These are phyloP conservation scores for Phytophthora vignae DNA, from an alignment of 352 stramenopile species.

Conservation along the genomic window DNA sequence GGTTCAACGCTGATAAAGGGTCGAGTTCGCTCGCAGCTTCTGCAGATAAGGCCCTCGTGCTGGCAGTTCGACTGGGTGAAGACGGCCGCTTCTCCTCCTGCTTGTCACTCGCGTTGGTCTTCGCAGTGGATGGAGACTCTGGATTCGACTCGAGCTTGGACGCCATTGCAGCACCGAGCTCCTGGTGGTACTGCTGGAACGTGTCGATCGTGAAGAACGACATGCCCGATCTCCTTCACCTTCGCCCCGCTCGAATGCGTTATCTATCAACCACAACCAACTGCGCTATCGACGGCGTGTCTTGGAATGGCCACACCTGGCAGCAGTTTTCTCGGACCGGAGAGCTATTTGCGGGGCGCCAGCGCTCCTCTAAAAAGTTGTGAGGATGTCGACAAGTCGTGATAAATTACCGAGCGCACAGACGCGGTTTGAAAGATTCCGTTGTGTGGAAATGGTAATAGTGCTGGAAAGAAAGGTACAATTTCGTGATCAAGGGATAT, in stretches of 20 bases:
- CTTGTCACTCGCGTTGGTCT: constrained; percentile 16
- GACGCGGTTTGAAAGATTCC: too few species aligned
- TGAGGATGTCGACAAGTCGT: too few species aligned
- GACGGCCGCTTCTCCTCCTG: constrained; percentile 20
- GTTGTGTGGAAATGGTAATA: too few species aligned
- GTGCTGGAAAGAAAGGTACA: too few species aligned
- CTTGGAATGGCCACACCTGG: constrained; percentile 5
- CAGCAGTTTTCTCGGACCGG: constrained; percentile 1
- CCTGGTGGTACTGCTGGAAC: constrained; percentile 40
- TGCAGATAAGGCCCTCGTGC: constrained; percentile 16
- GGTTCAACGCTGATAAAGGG: constrained; percentile 55
- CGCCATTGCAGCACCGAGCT: constrained; percentile 16
- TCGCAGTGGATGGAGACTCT: constrained; percentile 12
- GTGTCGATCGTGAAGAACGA: constrained; percentile 42
- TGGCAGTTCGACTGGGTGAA: constrained; percentile 20
- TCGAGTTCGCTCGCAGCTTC: constrained; percentile 54
- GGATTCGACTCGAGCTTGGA: constrained; percentile 27
- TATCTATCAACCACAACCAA: background rate
- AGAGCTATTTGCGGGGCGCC: background rate
- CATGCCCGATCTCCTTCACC: constrained; percentile 11
- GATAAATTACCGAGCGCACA: too few species aligned
- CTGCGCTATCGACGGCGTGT: background rate
- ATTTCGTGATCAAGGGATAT: background rate
- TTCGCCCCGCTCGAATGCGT: background rate
- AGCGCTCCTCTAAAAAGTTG: too few species aligned